Evolutionary conservation across 257 asterid species (phyloP), one percentile per base, ranked within the genome.

Genomic region (Scutellaria baicalensis): DNA sequence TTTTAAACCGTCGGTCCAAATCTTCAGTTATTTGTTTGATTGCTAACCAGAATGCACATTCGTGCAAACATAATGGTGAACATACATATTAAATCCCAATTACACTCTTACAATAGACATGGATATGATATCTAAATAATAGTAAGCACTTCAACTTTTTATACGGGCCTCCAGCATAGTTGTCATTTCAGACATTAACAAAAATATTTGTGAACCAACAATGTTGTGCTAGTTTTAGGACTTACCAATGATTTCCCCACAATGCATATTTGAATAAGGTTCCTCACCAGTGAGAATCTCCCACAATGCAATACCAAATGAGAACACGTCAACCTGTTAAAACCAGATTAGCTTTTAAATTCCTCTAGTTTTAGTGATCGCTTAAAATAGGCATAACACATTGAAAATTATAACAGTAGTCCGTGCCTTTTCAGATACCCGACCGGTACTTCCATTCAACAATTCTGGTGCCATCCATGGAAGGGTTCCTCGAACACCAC

Each of bases 391-490:
- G 52, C 33, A 73, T n/a, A 48, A 51, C 44, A 38, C 16, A 68
- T 52, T 18, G 62, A 13, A 74, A 20, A 71, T 31, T 39, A 36
- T 33, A 16, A 74, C 6, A 64, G 47, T 49, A 33, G 59, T 35
- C 42, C 76, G 77, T 66, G 79, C 95, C 84, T 84, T 88, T 68
- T 86, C 95, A 70, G 95, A 88, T 54, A 88, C 95, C 58, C 80
- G 78, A 57, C 52, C 77, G 43, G 81, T 80, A 82, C 87, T 86
- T 69, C 95, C 92, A 75, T 77, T 88, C 82, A 86, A 78, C 79
- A 88, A 74, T 71, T 85, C 95, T 48, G 95, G 95, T 1, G 95
- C 91, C 95, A 88, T 88, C 95, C 89, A 88, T 8, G 95, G 95
- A 64, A 88, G 92, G 59, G 92, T 82, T 67, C 92, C 92, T 77